Percentiles rank a stretch among this genome's conserved stretches.
Evolutionary conservation across 2,329 filamentous ascomycete species (phyloP).

Genomic region (Conoideocrella luteorostrata): DNA sequence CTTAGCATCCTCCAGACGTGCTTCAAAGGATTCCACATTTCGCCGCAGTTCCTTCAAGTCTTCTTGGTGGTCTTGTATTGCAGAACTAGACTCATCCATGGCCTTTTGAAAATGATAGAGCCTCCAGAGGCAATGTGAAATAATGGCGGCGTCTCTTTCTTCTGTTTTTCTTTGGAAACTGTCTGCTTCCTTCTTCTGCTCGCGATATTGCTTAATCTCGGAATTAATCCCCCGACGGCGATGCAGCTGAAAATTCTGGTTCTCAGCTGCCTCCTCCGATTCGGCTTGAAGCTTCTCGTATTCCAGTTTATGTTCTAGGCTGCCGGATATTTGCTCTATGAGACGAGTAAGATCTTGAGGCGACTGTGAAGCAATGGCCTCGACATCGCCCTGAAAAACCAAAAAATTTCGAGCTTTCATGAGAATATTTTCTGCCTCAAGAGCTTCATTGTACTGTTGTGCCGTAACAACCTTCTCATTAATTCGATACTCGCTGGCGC

Average conservation of each 20-base stretch:
- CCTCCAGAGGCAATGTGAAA: constrained; percentile 94
- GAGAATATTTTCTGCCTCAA: constrained; percentile 91
- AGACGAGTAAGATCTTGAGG: constrained; percentile 87
- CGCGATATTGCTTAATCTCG: constrained; percentile 95
- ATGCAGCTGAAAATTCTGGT: constrained; percentile 82
- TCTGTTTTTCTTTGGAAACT: constrained; percentile 87
- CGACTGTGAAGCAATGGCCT: constrained; percentile 91
- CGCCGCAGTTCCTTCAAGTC: constrained; percentile 89
- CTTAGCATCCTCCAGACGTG: constrained; percentile 71
- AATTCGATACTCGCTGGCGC: constrained; percentile 92
- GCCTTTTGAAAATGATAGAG: constrained; percentile 89
- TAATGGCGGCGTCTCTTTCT: constrained; percentile 83
- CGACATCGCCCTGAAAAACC: constrained; percentile 96
- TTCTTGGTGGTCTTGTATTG: constrained; percentile 90
- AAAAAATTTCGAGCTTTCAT: constrained; percentile 98
- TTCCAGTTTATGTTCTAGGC: constrained; percentile 86
- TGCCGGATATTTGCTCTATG: constrained; percentile 96
- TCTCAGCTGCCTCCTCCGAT: constrained; percentile 79
- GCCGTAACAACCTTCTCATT: constrained; percentile 86
- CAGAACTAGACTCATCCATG: constrained; percentile 83
- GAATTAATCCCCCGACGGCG: constrained; percentile 91
- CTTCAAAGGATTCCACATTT: constrained; percentile 78
- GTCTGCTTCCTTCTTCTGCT: constrained; percentile 93
- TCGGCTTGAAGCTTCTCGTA: constrained; percentile 88
- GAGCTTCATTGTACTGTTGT: constrained; percentile 84